A percentile compares a stretch with the other conserved stretches of the same genome.
phyloP scores from a whole-genome alignment of 345 rosid species.

The Carallia brachiata region DNA sequence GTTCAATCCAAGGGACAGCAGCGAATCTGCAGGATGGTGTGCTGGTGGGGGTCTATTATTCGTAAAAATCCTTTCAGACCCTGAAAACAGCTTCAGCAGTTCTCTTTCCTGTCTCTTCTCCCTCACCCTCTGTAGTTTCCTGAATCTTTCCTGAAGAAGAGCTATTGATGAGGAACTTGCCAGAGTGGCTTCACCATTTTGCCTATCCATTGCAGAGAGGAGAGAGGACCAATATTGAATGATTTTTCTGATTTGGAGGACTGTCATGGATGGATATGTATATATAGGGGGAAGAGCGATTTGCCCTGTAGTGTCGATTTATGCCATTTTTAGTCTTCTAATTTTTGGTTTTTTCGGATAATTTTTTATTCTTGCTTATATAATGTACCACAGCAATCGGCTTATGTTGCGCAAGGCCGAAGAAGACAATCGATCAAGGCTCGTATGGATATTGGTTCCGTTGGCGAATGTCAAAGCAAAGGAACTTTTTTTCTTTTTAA shows the following conservation, averaged over 20 bases:
- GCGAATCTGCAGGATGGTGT: conserved; percentile 31
- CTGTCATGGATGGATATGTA: conserved; percentile 23
- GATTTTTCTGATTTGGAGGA: background rate
- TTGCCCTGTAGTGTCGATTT: background rate
- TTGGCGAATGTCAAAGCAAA: conserved; percentile 39
- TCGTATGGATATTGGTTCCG: conserved; percentile 6
- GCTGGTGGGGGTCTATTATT: conserved; percentile 13
- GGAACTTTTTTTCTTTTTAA: conserved; percentile 22
- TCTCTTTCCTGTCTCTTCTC: conserved; percentile 66
- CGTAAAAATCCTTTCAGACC: conserved; percentile 23
- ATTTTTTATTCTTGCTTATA: conserved; percentile 24
- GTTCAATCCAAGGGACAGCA: conserved; percentile 46
- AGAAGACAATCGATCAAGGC: conserved; percentile 32
- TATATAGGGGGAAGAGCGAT: background rate
- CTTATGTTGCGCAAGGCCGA: conserved; percentile 36
- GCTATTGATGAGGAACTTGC: conserved; percentile 60
- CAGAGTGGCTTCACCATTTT: conserved; percentile 37
- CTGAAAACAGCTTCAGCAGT: conserved; percentile 35
- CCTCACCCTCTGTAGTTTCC: conserved; percentile 53
- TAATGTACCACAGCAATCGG: conserved; percentile 37
- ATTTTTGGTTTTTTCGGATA: too few species aligned
- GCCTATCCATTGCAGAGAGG: conserved; percentile 43
- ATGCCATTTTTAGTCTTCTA: background rate
- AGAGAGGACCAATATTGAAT: too few species aligned
- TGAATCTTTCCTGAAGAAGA: conserved; percentile 72